Evolutionary conservation across 345 rosid species (phyloP).

Genomic region (Eucalyptus shirleyi): DNA sequence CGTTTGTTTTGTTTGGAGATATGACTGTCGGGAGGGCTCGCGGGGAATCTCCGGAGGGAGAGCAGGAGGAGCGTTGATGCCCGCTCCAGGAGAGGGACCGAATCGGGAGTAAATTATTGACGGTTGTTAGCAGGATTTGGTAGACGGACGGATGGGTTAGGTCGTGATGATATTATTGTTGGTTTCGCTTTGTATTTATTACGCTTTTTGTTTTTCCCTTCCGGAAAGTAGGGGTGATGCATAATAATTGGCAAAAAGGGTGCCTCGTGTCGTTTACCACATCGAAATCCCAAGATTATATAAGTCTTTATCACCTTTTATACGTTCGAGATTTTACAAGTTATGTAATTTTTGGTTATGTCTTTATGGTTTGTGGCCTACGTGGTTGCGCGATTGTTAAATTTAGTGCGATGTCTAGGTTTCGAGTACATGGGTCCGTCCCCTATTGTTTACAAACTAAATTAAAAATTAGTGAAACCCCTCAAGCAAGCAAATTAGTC

Average conservation of each 20-base stretch:
- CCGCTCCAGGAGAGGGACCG: not conserved
- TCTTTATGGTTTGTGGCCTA: not conserved
- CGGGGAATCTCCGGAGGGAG: not conserved
- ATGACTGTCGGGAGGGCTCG: not conserved
- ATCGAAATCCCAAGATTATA: not conserved
- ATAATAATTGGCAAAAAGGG: not conserved
- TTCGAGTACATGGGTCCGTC: not conserved
- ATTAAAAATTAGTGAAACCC: not conserved
- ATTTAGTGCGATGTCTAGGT: not conserved
- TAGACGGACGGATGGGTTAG: not conserved
- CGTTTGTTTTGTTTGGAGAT: not conserved
- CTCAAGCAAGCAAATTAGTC: not conserved
- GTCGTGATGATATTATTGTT: not conserved
- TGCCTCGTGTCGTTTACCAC: not conserved
- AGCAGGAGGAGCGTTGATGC: no score
- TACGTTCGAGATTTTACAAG: not conserved
- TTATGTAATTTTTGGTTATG: not conserved
- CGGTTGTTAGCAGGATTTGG: not conserved
- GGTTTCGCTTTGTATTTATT: not conserved
- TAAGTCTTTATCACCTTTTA: no score
- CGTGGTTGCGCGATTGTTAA: not conserved
- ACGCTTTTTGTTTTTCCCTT: not conserved
- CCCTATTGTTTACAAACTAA: not conserved
- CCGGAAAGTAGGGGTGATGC: not conserved
- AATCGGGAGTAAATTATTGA: not conserved